A percentile compares a stretch with the other conserved stretches of the same genome.
phyloP scores from a whole-genome alignment of 371 early-diverging fungal species.

The Rhizopus delemar region DNA sequence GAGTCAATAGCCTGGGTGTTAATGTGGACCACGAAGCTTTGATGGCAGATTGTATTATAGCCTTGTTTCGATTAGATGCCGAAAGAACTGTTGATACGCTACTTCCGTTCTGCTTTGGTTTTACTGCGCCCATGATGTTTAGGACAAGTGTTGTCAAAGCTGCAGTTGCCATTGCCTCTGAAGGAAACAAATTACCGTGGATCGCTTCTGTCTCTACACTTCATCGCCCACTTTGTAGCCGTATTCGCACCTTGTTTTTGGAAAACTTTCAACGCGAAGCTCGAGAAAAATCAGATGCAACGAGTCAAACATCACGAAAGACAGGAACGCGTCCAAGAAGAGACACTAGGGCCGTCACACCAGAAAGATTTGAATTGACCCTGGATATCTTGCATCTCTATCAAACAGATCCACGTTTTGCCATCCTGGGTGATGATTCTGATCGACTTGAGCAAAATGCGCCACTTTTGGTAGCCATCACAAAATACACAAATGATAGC shows the following conservation, averaged over 20 bases:
- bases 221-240: slow-evolving; percentile 59
- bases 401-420: slow-evolving; percentile 63
- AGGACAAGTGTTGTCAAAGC: slow-evolving; percentile 69
- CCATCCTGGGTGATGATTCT: slow-evolving; percentile 43
- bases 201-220: slow-evolving; percentile 62
- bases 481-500: slow-evolving; percentile 60
- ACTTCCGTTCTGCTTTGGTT: slow-evolving; percentile 60
- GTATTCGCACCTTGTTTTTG: slow-evolving; percentile 63
- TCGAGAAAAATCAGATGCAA: slow-evolving; percentile 19
- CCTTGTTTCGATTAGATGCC: slow-evolving; percentile 68
- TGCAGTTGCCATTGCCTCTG: slow-evolving; percentile 65
- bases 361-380: slow-evolving; percentile 66
- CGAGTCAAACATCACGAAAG: slow-evolving; percentile 13
- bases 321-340: slow-evolving; percentile 29
- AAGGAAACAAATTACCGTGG: slow-evolving; percentile 64
- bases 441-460: slow-evolving; percentile 57
- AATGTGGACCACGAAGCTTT: slow-evolving; percentile 50
- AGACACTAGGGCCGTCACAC: slow-evolving; percentile 36
- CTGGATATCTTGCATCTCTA: slow-evolving; percentile 69
- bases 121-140: slow-evolving; percentile 57
- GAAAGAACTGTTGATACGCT: slow-evolving; percentile 57
- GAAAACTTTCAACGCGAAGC: slow-evolving; percentile 43
- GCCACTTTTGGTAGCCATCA: slow-evolving; percentile 58
- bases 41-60: slow-evolving; percentile 68
- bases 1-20: slow-evolving; percentile 44